These are phyloP conservation scores for Vaccinium myrtillus DNA, from an alignment of 148 eudicot genomes.

Conservation along the genomic window DNA sequence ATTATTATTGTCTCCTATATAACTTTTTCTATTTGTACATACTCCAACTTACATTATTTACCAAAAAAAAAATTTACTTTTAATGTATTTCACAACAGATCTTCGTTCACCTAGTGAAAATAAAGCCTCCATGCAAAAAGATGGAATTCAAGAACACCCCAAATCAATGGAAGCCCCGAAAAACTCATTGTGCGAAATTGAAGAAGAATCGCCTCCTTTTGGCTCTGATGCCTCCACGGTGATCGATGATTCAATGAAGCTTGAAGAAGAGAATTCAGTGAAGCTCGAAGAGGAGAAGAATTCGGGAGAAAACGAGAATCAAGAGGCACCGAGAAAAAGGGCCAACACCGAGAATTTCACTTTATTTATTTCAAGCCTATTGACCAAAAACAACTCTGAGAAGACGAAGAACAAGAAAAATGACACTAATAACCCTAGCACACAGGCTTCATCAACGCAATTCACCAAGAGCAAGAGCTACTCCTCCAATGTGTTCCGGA, in stretches of 20 bases:
- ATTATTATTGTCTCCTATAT: neutral
- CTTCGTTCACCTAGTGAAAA: conserved; percentile 16
- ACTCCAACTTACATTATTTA: neutral
- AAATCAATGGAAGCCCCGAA: conserved; percentile 17
- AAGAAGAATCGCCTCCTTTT: conserved; percentile 31
- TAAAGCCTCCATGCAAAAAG: conserved; percentile 12
- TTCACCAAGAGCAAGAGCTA: conserved; percentile 34
- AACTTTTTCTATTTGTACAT: neutral
- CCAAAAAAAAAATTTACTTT: too few relatives aligned
- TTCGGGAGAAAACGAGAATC: neutral
- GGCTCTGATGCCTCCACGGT: conserved; percentile 42
- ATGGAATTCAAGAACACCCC: conserved; percentile 9
- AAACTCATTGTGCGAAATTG: conserved; percentile 31
- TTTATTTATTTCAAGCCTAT: neutral
- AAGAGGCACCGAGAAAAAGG: neutral
- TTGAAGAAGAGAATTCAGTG: conserved; percentile 19
- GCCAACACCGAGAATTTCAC: neutral
- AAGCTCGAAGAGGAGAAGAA: conserved; percentile 25
- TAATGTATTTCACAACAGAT: conserved; percentile 11
- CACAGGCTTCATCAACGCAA: neutral
- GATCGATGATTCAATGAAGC: conserved; percentile 26
- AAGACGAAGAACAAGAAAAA: conserved; percentile 19
- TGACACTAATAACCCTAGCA: neutral
- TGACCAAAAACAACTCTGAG: conserved; percentile 12
- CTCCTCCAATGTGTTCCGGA: conserved; percentile 28